Conservation (phyloP, 345 rosid genomes). For the Adansonia digitata region DNA sequence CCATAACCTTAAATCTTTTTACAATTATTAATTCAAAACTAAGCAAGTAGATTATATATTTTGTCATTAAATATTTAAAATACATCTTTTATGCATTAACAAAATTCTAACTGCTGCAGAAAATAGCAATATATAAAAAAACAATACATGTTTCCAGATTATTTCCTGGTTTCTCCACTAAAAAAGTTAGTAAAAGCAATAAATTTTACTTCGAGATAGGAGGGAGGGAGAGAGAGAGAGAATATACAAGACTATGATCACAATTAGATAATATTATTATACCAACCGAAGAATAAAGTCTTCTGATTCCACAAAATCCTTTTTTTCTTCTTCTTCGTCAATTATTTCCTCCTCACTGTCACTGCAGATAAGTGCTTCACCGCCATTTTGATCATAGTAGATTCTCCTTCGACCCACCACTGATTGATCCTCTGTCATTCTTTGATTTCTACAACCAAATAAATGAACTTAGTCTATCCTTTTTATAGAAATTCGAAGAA, state of each 20-base stretch:
- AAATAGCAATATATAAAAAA: not conserved
- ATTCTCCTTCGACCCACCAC: conserved; percentile 97
- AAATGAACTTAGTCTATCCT: not conserved
- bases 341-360: conserved; percentile 91
- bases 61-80: not conserved
- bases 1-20: not conserved
- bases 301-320: conserved; percentile 67
- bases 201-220: not conserved
- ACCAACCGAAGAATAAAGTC: conserved; percentile 89
- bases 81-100: not conserved
- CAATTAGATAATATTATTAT: conserved; percentile 20
- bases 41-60: not conserved
- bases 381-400: conserved; percentile 91
- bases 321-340: conserved; percentile 85
- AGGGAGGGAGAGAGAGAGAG: not conserved
- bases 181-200: not conserved
- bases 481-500: not conserved
- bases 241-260: not conserved
- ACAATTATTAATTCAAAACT: not conserved
- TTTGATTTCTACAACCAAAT: conserved; percentile 72
- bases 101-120: not conserved
- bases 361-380: conserved; percentile 99
- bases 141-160: not conserved
- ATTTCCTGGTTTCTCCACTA: not conserved
- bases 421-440: conserved; percentile 99